Base-by-base conservation (phyloP, 345 rosid species). In the Citrus cavaleriei region DNA sequence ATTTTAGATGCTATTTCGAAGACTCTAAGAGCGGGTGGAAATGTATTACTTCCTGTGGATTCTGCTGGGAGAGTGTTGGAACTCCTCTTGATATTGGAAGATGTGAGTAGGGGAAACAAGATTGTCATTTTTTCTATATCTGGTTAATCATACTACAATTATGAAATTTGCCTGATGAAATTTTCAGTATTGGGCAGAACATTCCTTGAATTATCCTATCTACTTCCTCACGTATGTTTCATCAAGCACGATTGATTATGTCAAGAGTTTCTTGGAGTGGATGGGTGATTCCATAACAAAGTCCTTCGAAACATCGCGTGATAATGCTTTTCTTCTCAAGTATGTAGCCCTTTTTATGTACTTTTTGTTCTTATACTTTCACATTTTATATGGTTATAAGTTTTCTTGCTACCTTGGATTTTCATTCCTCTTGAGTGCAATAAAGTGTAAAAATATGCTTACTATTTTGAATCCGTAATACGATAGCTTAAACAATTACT, bases 181-280 rank as follows among this genome's bases (percentile, higher is more conserved):
- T 72, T 77, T 89, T 88, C 94, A 90, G 93, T 87, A 85, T 71
- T 96, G 94, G 93, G 82, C 90, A 58, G 90, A 91, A 75, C 86
- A 90, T 81, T 81, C 87, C 76, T 84, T 93, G 86, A 88, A 80
- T 82, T 91, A 86, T 83, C 97, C 97, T 51, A 93, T 94, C 82
- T 94, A 82, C 89, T 96, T 94, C 81, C 93, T 96, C 80, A 92
- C 98, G 3, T 90, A 92, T 78, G 98, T 94, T 78, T 61, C 98
- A 74, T 91, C 98, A 75, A 96, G 99, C 88, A 96, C 98, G 10
- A 86, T 96, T 87, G 99, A 96, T 81, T 96, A 92, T 82, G 92
- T 88, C 61, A 94, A 96, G 95, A 96, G 99, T 87, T 96, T 96
- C 88, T 92, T 96, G 49, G 99, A 96, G 90, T 96, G 98, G 98